phyloP scores from a whole-genome alignment of 257 asterid species.

The Gentiana macrophylla region DNA sequence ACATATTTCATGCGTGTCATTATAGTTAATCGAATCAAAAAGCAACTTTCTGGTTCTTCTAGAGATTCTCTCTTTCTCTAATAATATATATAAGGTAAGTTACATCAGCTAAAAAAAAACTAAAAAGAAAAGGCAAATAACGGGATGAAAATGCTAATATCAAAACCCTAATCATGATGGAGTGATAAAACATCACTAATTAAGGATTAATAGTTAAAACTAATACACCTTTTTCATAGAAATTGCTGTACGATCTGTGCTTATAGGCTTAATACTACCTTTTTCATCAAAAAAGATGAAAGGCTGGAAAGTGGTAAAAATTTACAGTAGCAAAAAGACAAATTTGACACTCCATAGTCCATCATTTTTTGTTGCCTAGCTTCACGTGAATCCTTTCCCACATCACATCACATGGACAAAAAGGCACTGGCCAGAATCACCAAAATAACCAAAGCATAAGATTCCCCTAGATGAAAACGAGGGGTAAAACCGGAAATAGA shows the following conservation, averaged over 20 bases:
- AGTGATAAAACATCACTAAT: too few relatives aligned
- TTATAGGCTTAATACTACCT: not conserved
- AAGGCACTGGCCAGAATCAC: not conserved
- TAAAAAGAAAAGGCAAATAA: too few relatives aligned
- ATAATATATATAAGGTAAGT: too few relatives aligned
- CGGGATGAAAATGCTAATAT: too few relatives aligned
- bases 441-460: too few relatives aligned
- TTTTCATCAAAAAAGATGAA: too few relatives aligned
- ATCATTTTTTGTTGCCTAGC: constrained; percentile 3
- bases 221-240: not conserved
- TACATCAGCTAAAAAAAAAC: too few relatives aligned
- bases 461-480: constrained; percentile 11
- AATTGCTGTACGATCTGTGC: not conserved
- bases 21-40: too few relatives aligned
- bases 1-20: too few relatives aligned
- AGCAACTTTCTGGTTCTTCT: too few relatives aligned
- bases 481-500: constrained; percentile 41
- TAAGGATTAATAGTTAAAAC: not conserved
- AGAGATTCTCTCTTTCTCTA: too few relatives aligned
- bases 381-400: constrained; percentile 5
- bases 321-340: constrained; percentile 10
- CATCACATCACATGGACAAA: constrained; percentile 5
- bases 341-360: not conserved
- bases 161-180: too few relatives aligned
- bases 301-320: not conserved